Evolutionary conservation across 148 eudicot species (phyloP), one percentile per base, ranked within the genome.

Genomic region (Vaccinium myrtillus): DNA sequence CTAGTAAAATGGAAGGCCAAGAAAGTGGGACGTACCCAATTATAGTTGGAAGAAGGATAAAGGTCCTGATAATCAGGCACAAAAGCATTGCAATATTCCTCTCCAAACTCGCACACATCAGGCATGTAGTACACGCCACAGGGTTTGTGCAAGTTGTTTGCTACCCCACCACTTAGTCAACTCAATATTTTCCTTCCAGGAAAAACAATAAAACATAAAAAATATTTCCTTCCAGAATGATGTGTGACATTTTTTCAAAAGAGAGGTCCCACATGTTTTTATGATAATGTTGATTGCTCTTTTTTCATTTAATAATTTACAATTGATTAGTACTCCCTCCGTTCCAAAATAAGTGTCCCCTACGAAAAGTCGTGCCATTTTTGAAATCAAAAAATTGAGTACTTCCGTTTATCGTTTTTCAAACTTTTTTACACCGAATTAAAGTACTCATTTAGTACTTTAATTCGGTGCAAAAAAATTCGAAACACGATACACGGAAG

Each of bases 21-120:
- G 21, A 50, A 56, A 11, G 61, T 10, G 16, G 51, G 87, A 91
- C 93, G 51, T 89, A 91, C 93, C 93, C 88, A 83, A 80, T 78
- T 85, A 25, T 86, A 73, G 27, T 54, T 77, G 77, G 85, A 3
- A 58, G 65, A 32, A 70, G 85, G 78, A 82, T 84, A 75, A 63
- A 77, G 43, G 11, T 87, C 49, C 81, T 65, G 79, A 13, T 65
- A 82, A 55, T 83, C 80, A 19, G 85, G 71, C 56, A 30, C 78
- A 75, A 85, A 80, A 13, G 83, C 88, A 84, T 76, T 74, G 78
- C 81, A 80, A 10, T 67, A 67, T 12, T 86, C 87, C 69, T 79
- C 89, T 23, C 77, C 84, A 43, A 81, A 39, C 18, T 84, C 85
- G 25, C 63, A 69, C 21, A 55, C 55, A 73, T 77, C 74, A 6